phyloP scores from a whole-genome alignment of 257 asterid species.

The Gardenia jasminoides region DNA sequence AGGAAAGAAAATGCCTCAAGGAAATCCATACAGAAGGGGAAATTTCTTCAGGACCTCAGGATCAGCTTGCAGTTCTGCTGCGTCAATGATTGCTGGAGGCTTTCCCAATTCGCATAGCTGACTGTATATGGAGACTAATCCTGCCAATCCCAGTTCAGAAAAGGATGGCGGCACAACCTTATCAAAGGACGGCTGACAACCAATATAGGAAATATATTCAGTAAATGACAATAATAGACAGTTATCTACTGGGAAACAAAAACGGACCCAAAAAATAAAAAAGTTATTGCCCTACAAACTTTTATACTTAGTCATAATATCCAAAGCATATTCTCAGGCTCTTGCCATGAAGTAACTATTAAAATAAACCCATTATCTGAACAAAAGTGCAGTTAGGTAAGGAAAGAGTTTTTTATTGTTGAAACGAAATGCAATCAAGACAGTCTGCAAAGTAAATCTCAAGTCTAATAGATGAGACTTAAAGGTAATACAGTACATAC shows the following conservation, averaged over 20 bases:
- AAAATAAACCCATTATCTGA: neutral
- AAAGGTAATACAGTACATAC: neutral
- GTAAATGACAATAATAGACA: neutral
- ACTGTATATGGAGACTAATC: conserved; percentile 55
- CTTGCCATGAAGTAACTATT: neutral
- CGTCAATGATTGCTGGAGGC: conserved; percentile 68
- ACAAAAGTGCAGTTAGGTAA: neutral
- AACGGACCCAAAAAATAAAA: neutral
- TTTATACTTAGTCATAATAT: neutral
- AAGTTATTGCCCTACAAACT: neutral
- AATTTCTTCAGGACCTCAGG: conserved; percentile 58
- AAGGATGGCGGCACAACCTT: conserved; percentile 66
- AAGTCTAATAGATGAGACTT: neutral
- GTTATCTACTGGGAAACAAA: neutral
- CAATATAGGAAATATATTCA: neutral
- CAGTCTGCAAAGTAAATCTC: neutral
- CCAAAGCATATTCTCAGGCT: neutral
- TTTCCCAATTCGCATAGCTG: conserved; percentile 62
- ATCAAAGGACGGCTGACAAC: conserved; percentile 67
- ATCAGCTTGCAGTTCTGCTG: conserved; percentile 60
- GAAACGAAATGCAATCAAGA: conserved; percentile 1
- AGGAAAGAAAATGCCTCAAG: conserved; percentile 9
- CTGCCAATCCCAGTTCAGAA: conserved; percentile 61
- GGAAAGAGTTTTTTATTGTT: neutral
- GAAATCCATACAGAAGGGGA: conserved; percentile 12